A percentile compares a stretch with the other conserved stretches of the same genome.
These are phyloP conservation scores for Fusarium anguioides DNA, from an alignment of 2,329 filamentous ascomycete species.

Conservation along the genomic window DNA sequence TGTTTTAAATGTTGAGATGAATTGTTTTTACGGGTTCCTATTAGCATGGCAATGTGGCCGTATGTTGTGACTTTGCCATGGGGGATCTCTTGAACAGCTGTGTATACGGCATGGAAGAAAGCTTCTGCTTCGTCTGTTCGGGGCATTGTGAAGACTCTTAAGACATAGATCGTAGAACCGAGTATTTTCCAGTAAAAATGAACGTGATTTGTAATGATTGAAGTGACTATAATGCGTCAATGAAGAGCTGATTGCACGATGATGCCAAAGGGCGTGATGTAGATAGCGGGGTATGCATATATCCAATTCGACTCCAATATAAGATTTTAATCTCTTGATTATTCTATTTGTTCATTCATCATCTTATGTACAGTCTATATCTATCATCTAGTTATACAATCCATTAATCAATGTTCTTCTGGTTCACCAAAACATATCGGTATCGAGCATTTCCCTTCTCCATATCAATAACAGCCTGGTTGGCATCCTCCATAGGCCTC, in stretches of 20 bases:
- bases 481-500: conserved; percentile 65
- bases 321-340: conserved; percentile 5
- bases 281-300: conserved; percentile 38
- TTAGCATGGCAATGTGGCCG: conserved; percentile 78
- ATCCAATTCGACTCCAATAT: not conserved
- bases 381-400: conserved; percentile 6
- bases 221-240: not conserved
- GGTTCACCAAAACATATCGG: conserved; percentile 59
- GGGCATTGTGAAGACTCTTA: conserved; percentile 61
- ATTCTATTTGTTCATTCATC: conserved; percentile 19
- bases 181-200: fast-evolving
- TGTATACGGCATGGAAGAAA: conserved; percentile 83
- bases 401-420: conserved; percentile 44
- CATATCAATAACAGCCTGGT: conserved; percentile 65
- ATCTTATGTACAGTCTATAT: conserved; percentile 10
- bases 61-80: conserved; percentile 87
- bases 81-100: conserved; percentile 87
- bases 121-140: conserved; percentile 78
- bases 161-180: fast-evolving
- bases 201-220: too few relatives aligned
- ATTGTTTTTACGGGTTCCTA: conserved; percentile 73
- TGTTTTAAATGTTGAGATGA: fast-evolving
- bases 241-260: not conserved
- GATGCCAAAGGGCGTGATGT: conserved; percentile 24
- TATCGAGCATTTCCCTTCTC: conserved; percentile 63